These are phyloP conservation scores for Pyrus pyrifolia DNA, from an alignment of 306 rosid species.

Conservation along the genomic window DNA sequence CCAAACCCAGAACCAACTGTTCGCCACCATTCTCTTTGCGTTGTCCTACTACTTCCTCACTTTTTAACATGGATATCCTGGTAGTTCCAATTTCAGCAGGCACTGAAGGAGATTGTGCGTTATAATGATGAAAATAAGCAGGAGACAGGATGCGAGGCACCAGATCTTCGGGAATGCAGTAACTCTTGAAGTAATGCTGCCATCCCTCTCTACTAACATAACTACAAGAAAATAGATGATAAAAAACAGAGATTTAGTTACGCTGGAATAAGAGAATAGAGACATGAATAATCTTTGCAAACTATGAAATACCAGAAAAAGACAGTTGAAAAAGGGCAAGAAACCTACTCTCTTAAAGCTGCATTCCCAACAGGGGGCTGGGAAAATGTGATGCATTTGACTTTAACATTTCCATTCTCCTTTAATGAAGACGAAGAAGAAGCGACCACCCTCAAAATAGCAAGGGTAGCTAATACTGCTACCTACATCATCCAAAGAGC, in stretches of 20 bases:
- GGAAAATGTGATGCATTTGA: conserved; percentile 91
- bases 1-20: conserved; percentile 86
- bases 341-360: conserved; percentile 89
- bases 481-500: conserved; percentile 49
- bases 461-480: conserved; percentile 93
- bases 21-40: conserved; percentile 54
- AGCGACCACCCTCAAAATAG: conserved; percentile 94
- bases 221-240: conserved; percentile 29
- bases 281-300: background rate
- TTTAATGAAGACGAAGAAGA: conserved; percentile 82
- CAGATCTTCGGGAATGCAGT: conserved; percentile 95
- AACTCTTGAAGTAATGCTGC: conserved; percentile 93
- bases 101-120: conserved; percentile 51
- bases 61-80: conserved; percentile 32
- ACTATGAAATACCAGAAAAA: conserved; percentile 13
- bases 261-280: background rate
- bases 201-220: conserved; percentile 87
- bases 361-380: conserved; percentile 99
- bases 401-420: conserved; percentile 62
- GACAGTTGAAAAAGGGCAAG: conserved; percentile 7
- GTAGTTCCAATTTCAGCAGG: conserved; percentile 39
- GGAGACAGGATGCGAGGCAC: conserved; percentile 94
- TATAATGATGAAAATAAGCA: conserved; percentile 92
- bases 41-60: conserved; percentile 44
- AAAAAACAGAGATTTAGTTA: background rate